Conservation (phyloP, 768 basidiomycete genomes). For the Termitomyces sp. region DNA sequence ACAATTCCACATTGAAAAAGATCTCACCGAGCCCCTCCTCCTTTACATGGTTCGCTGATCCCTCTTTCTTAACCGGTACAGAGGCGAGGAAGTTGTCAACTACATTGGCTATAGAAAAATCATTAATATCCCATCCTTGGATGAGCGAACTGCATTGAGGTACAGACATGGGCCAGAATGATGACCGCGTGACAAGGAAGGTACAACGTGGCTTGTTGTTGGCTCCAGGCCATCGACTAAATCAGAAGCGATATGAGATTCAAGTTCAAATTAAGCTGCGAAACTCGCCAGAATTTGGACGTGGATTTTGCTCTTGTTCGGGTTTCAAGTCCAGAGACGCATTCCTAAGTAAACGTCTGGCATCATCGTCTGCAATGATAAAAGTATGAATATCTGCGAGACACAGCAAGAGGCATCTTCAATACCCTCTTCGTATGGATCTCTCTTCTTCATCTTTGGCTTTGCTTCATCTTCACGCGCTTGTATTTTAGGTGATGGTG, state of each 20-base stretch:
- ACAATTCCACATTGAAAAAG: not conserved
- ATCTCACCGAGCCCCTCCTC: not conserved
- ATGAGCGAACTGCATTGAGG: not conserved
- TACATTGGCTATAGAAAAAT: not conserved
- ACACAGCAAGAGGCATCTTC: not conserved
- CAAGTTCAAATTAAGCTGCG: not conserved
- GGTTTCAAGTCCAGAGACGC: not conserved
- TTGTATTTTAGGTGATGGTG: not conserved
- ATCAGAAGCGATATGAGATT: not conserved
- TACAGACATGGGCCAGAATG: not conserved
- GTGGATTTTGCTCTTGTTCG: not conserved
- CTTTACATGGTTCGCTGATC: not conserved
- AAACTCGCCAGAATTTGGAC: not conserved
- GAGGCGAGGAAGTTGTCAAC: not conserved
- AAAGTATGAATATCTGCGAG: not conserved
- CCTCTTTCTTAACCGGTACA: not conserved
- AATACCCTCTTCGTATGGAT: slow-evolving; percentile 17
- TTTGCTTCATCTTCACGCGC: not conserved
- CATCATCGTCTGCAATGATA: slow-evolving; percentile 7
- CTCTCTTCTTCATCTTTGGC: slow-evolving; percentile 6
- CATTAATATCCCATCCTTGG: not conserved
- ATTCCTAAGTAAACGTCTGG: not conserved
- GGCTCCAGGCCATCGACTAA: not conserved
- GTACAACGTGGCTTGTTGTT: not conserved
- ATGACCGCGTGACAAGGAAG: not conserved